Evolutionary conservation across 768 basidiomycete species (phyloP).

Genomic region (Scleroderma citrinum): DNA sequence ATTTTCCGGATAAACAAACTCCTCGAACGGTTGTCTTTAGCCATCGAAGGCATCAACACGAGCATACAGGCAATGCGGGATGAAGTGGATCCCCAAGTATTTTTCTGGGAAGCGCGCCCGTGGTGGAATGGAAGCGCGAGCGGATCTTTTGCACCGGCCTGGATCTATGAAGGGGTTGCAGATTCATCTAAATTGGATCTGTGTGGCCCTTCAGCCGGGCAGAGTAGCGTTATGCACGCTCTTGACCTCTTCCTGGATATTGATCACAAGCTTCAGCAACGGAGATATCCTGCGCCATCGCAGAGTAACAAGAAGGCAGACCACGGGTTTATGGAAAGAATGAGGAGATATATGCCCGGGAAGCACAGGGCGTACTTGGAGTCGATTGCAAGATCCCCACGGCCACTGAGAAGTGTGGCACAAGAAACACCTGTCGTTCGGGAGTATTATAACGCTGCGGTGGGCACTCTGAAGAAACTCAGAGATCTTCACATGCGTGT

Average conservation of each 20-base stretch:
- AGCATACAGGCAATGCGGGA: conserved; percentile 65
- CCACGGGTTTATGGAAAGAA: conserved; percentile 83
- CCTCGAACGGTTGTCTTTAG: conserved; percentile 56
- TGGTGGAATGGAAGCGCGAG: conserved; percentile 86
- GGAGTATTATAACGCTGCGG: conserved; percentile 74
- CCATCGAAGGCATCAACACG: conserved; percentile 70
- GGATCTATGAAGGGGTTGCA: conserved; percentile 77
- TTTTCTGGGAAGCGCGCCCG: conserved; percentile 86
- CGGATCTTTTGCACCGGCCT: conserved; percentile 44
- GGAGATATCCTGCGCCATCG: conserved; percentile 64
- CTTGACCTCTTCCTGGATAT: conserved; percentile 84
- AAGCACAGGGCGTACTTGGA: conserved; percentile 81
- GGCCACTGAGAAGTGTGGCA: conserved; percentile 59
- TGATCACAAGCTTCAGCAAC: conserved; percentile 74
- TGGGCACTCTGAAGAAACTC: conserved; percentile 74
- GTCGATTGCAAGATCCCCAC: conserved; percentile 54
- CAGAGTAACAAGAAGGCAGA: conserved; percentile 59
- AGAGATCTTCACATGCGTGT: conserved; percentile 87
- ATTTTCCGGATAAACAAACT: conserved; percentile 67
- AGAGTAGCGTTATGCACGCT: conserved; percentile 87
- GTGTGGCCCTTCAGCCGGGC: conserved; percentile 90
- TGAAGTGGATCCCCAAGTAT: conserved; percentile 74
- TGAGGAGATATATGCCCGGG: conserved; percentile 94
- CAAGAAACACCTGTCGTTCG: conserved; percentile 50
- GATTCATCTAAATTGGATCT: conserved; percentile 54